Percentiles rank a stretch among this genome's conserved stretches.
phyloP scores from a whole-genome alignment of 345 rosid species.

The Fremontodendron californicum region DNA sequence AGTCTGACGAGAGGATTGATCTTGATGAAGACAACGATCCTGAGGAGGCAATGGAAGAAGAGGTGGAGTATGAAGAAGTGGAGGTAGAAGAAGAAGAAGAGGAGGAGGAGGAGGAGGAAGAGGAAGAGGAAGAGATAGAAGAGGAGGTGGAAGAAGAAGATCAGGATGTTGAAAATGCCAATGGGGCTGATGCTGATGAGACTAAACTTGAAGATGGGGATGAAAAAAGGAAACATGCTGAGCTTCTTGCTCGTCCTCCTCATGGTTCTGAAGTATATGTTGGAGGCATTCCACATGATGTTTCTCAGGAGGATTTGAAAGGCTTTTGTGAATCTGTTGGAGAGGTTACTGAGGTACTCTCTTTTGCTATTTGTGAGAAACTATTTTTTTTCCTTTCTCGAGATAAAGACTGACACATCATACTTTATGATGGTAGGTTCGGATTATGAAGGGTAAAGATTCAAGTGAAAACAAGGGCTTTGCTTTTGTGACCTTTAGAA shows the following conservation, averaged over 20 bases:
- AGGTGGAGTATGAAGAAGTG: slow-evolving; percentile 5
- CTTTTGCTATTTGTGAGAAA: background rate
- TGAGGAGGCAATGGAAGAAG: slow-evolving; percentile 51
- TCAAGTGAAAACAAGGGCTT: slow-evolving; percentile 58
- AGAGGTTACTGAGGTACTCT: slow-evolving; percentile 56
- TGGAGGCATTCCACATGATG: slow-evolving; percentile 61
- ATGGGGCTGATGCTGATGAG: slow-evolving; percentile 24
- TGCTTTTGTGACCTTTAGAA: slow-evolving; percentile 66
- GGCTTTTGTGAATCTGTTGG: slow-evolving; percentile 59
- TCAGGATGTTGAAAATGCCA: slow-evolving; percentile 23
- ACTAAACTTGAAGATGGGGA: slow-evolving; percentile 30
- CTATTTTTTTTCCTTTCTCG: background rate
- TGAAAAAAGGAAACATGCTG: slow-evolving; percentile 44
- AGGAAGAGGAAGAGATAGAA: slow-evolving; percentile 36
- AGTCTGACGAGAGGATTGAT: slow-evolving; percentile 44
- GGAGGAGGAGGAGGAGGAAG: slow-evolving; percentile 41
- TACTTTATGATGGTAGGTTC: slow-evolving; percentile 37
- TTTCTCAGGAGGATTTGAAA: slow-evolving; percentile 48
- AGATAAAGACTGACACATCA: slow-evolving; percentile 1
- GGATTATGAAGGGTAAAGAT: slow-evolving; percentile 61
- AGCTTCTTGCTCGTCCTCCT: slow-evolving; percentile 65
- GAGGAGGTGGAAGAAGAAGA: slow-evolving; percentile 36
- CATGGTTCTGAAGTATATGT: slow-evolving; percentile 69
- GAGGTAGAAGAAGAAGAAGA: slow-evolving; percentile 15
- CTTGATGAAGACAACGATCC: slow-evolving; percentile 48